Percentiles rank a stretch among this genome's conserved stretches.
These are phyloP conservation scores for Hypoxylon sp. DNA, from an alignment of 2,329 filamentous ascomycete genomes.

Conservation along the genomic window DNA sequence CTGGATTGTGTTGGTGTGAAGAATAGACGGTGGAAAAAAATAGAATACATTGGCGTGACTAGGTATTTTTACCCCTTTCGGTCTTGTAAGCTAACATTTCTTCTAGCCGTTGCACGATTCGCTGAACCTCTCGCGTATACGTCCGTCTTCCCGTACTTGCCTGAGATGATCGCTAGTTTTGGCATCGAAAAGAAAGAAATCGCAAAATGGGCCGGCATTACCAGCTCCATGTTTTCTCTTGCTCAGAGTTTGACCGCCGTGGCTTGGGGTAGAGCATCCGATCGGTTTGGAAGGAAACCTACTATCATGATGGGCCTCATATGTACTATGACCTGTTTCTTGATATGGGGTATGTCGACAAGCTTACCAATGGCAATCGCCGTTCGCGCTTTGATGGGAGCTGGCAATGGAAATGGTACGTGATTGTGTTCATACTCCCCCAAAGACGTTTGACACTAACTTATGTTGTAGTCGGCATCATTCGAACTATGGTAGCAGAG, in stretches of 20 bases:
- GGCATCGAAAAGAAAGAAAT: constrained; percentile 75
- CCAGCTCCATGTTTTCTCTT: constrained; percentile 75
- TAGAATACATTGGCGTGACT: constrained; percentile 23
- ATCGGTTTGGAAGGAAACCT: constrained; percentile 82
- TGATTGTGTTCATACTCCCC: constrained; percentile 5
- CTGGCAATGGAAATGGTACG: constrained; percentile 83
- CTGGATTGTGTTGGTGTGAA: too few relatives aligned
- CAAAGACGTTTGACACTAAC: constrained; percentile 32
- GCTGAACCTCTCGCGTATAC: constrained; percentile 78
- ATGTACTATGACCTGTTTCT: constrained; percentile 81
- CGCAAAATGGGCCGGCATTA: constrained; percentile 82
- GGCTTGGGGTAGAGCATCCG: constrained; percentile 79
- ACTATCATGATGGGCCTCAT: constrained; percentile 77
- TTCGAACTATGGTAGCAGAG: constrained; percentile 91
- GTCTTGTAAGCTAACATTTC: constrained; percentile 46
- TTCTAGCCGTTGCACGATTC: constrained; percentile 76
- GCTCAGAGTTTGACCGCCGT: constrained; percentile 77
- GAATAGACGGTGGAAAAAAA: constrained; percentile 1
- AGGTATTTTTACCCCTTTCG: constrained; percentile 38
- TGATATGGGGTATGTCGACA: constrained; percentile 85
- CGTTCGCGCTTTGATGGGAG: constrained; percentile 79
- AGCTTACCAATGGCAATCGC: constrained; percentile 81
- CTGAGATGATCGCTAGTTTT: constrained; percentile 86
- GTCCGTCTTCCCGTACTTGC: constrained; percentile 74
- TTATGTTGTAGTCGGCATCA: constrained; percentile 76